phyloP scores from a whole-genome alignment of 1,139 yeast species.

The Debaryomyces udenii region DNA sequence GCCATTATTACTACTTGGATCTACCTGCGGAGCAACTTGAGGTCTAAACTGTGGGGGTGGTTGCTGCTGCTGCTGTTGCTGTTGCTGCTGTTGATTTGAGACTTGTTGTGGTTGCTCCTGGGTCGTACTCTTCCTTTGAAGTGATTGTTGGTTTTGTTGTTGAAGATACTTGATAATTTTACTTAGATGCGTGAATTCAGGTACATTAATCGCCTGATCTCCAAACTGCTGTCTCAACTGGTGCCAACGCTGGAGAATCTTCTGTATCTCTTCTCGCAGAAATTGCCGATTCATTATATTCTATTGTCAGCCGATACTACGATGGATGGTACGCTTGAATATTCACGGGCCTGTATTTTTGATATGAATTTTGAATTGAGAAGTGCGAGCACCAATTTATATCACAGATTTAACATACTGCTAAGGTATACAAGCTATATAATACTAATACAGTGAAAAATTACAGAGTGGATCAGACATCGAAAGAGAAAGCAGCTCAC shows the following conservation, averaged over 20 bases:
- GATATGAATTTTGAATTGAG: conserved; percentile 4
- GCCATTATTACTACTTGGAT: conserved; percentile 10
- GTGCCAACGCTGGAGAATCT: conserved; percentile 59
- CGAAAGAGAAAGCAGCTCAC: too few species aligned
- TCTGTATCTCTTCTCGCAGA: conserved; percentile 48
- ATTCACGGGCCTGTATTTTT: conserved; percentile 3
- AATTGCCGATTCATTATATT: conserved; percentile 32
- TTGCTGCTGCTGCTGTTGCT: conserved; percentile 15
- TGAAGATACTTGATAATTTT: conserved; percentile 58
- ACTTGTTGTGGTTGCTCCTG: conserved; percentile 15
- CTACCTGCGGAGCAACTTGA: conserved; percentile 15
- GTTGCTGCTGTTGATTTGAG: conserved; percentile 16
- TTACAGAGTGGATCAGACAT: too few species aligned
- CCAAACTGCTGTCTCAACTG: conserved; percentile 64
- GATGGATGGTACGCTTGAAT: not conserved
- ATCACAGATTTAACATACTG: too few species aligned
- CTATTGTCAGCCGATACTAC: not conserved
- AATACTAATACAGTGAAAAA: too few species aligned
- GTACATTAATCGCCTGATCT: conserved; percentile 62
- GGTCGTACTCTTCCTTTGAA: conserved; percentile 19
- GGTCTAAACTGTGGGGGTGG: conserved; percentile 2
- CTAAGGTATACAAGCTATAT: too few species aligned
- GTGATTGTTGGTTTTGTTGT: conserved; percentile 19
- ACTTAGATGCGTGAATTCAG: conserved; percentile 63
- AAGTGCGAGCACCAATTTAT: not conserved